These are phyloP conservation scores for Populus hybrid DNA, from an alignment of 441 rosid genomes.

Conservation along the genomic window DNA sequence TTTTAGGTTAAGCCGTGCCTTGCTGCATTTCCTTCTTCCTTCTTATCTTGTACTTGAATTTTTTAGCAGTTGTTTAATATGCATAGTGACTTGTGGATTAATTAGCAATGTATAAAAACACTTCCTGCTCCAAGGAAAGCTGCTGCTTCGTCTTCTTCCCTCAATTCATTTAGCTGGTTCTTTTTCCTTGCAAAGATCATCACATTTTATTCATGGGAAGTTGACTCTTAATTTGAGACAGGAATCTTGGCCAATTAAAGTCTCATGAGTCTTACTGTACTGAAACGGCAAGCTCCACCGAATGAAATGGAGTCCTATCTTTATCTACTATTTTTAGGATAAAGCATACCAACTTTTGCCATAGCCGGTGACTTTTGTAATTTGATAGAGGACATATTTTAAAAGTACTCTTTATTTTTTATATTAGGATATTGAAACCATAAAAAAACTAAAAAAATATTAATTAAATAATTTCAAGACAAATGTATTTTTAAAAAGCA, in stretches of 20 bases:
- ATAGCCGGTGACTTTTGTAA: background rate
- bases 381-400: background rate
- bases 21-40: constrained; percentile 18
- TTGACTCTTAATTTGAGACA: constrained; percentile 43
- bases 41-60: background rate
- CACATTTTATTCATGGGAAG: constrained; percentile 25
- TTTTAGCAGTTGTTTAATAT: constrained; percentile 31
- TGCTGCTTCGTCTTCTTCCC: constrained; percentile 6
- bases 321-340: constrained; percentile 18
- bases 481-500: too few relatives aligned
- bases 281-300: constrained; percentile 32
- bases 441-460: too few relatives aligned
- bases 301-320: background rate
- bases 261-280: constrained; percentile 31
- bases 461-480: too few relatives aligned
- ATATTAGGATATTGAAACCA: too few relatives aligned
- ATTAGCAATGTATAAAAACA: constrained; percentile 62
- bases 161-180: background rate
- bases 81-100: constrained; percentile 42
- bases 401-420: background rate
- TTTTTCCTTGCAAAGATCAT: constrained; percentile 16
- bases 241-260: constrained; percentile 39
- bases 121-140: constrained; percentile 37
- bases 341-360: constrained; percentile 33
- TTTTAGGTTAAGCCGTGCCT: constrained; percentile 37